Conservation (phyloP, 371 early-diverging fungal species). For the Actinomucor elegans region DNA sequence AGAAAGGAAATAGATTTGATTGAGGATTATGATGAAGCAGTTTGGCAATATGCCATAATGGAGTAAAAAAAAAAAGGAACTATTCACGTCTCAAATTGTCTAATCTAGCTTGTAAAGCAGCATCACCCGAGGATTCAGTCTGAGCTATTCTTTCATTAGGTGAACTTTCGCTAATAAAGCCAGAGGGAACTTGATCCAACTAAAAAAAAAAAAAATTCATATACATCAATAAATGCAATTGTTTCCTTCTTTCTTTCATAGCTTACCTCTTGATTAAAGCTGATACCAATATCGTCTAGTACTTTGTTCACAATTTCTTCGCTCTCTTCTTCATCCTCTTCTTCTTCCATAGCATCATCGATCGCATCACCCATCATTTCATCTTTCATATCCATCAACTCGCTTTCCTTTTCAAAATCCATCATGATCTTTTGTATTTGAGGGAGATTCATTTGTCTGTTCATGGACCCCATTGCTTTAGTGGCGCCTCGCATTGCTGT, state of each 20-base stretch:
- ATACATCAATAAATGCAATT: too few relatives aligned
- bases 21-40: conserved; percentile 59
- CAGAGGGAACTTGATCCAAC: conserved; percentile 64
- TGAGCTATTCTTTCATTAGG: conserved; percentile 46
- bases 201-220: conserved; percentile 20
- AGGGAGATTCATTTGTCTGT: conserved; percentile 89
- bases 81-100: conserved; percentile 87
- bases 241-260: too few relatives aligned
- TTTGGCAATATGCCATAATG: conserved; percentile 45
- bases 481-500: conserved; percentile 95
- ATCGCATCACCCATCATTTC: conserved; percentile 97
- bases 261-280: conserved; percentile 60
- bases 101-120: conserved; percentile 89
- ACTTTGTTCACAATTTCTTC: conserved; percentile 92
- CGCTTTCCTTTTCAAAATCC: conserved; percentile 94
- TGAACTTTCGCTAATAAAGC: conserved; percentile 39
- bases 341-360: conserved; percentile 94
- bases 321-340: conserved; percentile 87
- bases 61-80: conserved; percentile 5
- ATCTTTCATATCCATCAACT: conserved; percentile 98
- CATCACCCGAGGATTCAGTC: conserved; percentile 72
- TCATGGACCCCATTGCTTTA: conserved; percentile 95
- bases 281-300: conserved; percentile 94
- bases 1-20: conserved; percentile 56
- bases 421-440: conserved; percentile 93